These are phyloP conservation scores for Suhomyces sp. DNA, from an alignment of 805 yeast species.

Conservation along the genomic window DNA sequence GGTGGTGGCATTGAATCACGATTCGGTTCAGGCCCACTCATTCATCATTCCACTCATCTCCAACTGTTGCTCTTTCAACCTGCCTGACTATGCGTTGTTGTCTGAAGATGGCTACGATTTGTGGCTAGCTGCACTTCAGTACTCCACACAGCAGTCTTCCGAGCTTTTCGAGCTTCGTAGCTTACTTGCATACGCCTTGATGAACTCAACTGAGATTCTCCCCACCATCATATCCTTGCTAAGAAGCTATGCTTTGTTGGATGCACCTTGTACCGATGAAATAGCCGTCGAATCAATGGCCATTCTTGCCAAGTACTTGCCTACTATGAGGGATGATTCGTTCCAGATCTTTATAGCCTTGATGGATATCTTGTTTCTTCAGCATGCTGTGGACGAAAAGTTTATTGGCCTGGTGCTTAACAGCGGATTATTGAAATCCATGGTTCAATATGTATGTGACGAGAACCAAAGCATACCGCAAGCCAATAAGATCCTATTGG, in stretches of 20 bases:
- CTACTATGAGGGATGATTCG: conserved; percentile 69
- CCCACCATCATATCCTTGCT: conserved; percentile 60
- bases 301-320: conserved; percentile 51
- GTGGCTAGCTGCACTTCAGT: conserved; percentile 70
- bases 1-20: conserved; percentile 52
- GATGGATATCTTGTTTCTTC: conserved; percentile 49
- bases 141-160: conserved; percentile 28
- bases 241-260: conserved; percentile 57
- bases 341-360: conserved; percentile 52
- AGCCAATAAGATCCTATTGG: conserved; percentile 35
- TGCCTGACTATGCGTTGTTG: conserved; percentile 48
- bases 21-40: conserved; percentile 47
- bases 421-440: conserved; percentile 45
- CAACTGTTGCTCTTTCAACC: conserved; percentile 54
- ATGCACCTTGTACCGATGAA: conserved; percentile 30
- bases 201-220: conserved; percentile 70
- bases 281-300: conserved; percentile 40
- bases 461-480: conserved; percentile 42
- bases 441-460: conserved; percentile 40
- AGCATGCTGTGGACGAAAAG: conserved; percentile 19
- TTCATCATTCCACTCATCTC: conserved; percentile 64
- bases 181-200: conserved; percentile 54
- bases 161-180: conserved; percentile 47
- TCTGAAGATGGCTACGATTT: conserved; percentile 86
- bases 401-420: conserved; percentile 32